These are phyloP conservation scores for Penicillium sp. DNA, from an alignment of 2,329 filamentous ascomycete genomes.

Conservation along the genomic window DNA sequence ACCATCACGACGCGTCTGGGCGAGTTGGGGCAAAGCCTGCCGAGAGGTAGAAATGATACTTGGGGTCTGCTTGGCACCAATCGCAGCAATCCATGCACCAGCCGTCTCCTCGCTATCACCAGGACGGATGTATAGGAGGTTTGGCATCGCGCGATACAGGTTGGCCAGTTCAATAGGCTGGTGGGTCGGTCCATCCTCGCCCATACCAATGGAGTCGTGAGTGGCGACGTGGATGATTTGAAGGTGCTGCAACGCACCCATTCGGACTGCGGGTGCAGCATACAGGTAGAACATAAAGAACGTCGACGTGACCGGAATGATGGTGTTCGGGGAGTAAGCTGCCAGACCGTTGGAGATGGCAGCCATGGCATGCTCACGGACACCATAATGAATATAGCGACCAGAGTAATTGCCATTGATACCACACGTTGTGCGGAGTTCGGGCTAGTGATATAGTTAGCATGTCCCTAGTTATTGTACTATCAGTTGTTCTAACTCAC, in stretches of 20 bases:
- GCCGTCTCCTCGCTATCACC: slow-evolving; percentile 50
- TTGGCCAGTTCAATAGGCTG: slow-evolving; percentile 52
- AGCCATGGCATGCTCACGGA: slow-evolving; percentile 56
- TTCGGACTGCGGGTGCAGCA: slow-evolving; percentile 51
- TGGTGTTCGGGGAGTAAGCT: slow-evolving; percentile 48
- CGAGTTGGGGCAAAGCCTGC: slow-evolving; percentile 36
- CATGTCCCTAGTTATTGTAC: no score
- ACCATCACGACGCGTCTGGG: slow-evolving; percentile 30
- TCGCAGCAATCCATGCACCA: slow-evolving; percentile 38
- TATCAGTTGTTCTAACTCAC: slow-evolving; percentile 22
- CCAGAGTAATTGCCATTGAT: slow-evolving; percentile 46
- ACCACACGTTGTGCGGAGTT: slow-evolving; percentile 22
- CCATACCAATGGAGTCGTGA: slow-evolving; percentile 53
- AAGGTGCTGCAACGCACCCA: slow-evolving; percentile 51
- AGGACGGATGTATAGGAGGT: slow-evolving; percentile 53
- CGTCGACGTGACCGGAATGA: slow-evolving; percentile 50
- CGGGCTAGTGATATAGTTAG: slow-evolving; percentile 19
- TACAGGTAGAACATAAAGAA: slow-evolving; percentile 58
- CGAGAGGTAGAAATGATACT: slow-evolving; percentile 41
- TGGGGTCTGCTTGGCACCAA: slow-evolving; percentile 33
- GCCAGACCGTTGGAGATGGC: slow-evolving; percentile 73
- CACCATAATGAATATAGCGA: slow-evolving; percentile 49
- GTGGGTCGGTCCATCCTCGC: slow-evolving; percentile 55
- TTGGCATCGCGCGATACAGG: slow-evolving; percentile 56
- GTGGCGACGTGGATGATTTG: slow-evolving; percentile 54